Percentiles rank a stretch among this genome's conserved stretches.
Conservation (phyloP, 129 eudicot species). For the Scalesia atractyloides region DNA sequence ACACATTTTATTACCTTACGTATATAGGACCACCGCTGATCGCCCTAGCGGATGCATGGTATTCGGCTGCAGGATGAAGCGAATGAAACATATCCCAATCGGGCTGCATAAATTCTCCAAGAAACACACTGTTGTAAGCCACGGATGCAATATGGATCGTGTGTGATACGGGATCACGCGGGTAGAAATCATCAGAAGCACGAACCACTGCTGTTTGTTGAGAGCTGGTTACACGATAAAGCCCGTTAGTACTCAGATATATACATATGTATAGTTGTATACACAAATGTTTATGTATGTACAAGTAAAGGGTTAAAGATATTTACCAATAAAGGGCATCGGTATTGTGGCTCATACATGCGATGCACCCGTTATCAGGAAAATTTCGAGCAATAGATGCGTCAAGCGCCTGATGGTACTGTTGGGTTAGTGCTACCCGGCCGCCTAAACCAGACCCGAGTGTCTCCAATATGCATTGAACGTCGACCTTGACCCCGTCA, state of each 20-base stretch:
- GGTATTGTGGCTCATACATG: constrained; percentile 81
- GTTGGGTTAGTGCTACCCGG: constrained; percentile 68
- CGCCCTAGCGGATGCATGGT: constrained; percentile 81
- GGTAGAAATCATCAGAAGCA: constrained; percentile 93
- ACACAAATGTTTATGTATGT: not conserved
- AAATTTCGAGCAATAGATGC: constrained; percentile 67
- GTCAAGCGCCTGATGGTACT: constrained; percentile 81
- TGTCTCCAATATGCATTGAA: constrained; percentile 72
- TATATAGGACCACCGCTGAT: constrained; percentile 84
- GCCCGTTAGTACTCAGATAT: constrained; percentile 10
- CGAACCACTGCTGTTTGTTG: constrained; percentile 84
- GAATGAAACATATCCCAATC: constrained; percentile 98
- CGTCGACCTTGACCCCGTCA: constrained; percentile 88
- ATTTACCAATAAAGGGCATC: constrained; percentile 76
- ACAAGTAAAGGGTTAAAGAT: not conserved
- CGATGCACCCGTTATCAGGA: constrained; percentile 79
- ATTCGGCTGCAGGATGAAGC: constrained; percentile 79
- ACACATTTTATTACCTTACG: constrained; percentile 51
- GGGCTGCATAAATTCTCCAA: constrained; percentile 95
- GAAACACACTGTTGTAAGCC: constrained; percentile 82
- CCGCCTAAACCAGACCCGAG: constrained; percentile 81
- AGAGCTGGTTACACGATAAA: constrained; percentile 52
- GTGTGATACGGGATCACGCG: constrained; percentile 79
- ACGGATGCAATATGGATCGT: constrained; percentile 81
- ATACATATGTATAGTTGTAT: not conserved